Base-by-base conservation (phyloP, 1,284 basidiomycete species). In the Pisolithus thermaeus region DNA sequence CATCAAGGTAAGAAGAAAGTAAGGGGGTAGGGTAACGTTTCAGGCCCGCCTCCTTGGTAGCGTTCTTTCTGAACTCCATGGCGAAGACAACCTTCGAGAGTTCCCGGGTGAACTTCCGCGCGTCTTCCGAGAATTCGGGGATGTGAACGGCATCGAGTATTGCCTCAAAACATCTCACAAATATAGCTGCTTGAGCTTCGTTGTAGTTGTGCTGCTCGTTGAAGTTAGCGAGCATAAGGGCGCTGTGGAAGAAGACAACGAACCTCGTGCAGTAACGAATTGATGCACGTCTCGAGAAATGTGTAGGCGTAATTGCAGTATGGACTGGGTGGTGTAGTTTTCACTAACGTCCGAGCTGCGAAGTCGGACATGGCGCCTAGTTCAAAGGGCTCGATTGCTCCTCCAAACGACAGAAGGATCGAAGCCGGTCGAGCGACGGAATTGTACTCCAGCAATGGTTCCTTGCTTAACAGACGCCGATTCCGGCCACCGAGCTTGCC, bases 401-500 rank as follows among this genome's bases (percentile, higher is more conserved):
- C 87, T 44, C 85, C 78, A 58, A 97, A 92, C 9, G 86, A 85
- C 36, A 97, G 72, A 0, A 80, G 69, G 28, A 91, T 73, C 53
- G 79, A 83, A 5, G 90, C 81, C 3, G 84, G 75, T 47, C 88
- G 82, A 0, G 86, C 82, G 54, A 82, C 78, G 45, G 84, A 75
- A 22, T 77, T 78, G 68, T 88, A 97, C 38, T 82, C 78, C 44
- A 99, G 72, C 36, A 81, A 67, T 3, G 90, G 88, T 46, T 95
- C 91, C 54, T 90, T 89, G 54, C 87, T 83, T 57, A 97, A 76
- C 52, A 98, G 78, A 39, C 89, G 83, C 37, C 97, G 80, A 67
- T 99, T 99, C 32, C 97, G 77, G 1, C 97, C 97, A 16, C 97
- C 97, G 18, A 99, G 77, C 70, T 99, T 99, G 47, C 97, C 97